These are phyloP conservation scores for Bothriochloa decipiens DNA, from an alignment of 176 grass and related monocot species.

Conservation along the genomic window DNA sequence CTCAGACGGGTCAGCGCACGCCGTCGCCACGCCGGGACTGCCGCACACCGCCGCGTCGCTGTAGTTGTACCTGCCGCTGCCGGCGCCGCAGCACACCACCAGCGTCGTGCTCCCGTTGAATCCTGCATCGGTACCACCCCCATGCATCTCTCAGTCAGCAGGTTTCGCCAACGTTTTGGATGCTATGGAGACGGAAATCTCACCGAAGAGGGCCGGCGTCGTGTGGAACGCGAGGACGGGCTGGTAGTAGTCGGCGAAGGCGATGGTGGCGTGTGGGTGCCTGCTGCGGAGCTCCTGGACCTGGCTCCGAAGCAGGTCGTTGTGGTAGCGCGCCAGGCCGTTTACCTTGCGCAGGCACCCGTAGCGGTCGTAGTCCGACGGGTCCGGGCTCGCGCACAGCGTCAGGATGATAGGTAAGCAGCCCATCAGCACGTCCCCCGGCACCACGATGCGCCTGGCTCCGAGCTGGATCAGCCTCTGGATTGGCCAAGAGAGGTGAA, in stretches of 20 bases:
- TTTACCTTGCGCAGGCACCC: constrained; percentile 55
- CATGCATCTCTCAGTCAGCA: no score
- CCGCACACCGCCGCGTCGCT: constrained; percentile 31
- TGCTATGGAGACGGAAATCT: neutral
- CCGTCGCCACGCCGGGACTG: neutral
- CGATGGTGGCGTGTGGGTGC: constrained; percentile 11
- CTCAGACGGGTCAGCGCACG: constrained; percentile 28
- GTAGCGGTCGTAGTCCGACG: constrained; percentile 37
- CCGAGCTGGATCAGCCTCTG: constrained; percentile 52
- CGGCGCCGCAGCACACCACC: constrained; percentile 39
- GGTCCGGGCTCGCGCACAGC: constrained; percentile 40
- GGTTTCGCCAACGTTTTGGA: no score
- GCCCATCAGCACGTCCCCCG: constrained; percentile 46
- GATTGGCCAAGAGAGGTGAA: no score
- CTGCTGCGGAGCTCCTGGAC: neutral
- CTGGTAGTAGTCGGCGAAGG: constrained; percentile 42
- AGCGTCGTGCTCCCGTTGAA: constrained; percentile 12
- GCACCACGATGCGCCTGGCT: constrained; percentile 41
- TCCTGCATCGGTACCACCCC: neutral
- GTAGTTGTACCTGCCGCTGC: constrained; percentile 52
- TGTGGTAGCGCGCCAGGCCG: constrained; percentile 45
- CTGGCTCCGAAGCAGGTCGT: constrained; percentile 9
- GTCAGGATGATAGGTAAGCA: constrained; percentile 49
- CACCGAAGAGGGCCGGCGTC: constrained; percentile 3
- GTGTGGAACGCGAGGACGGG: neutral